Evolutionary conservation across 257 asterid species (phyloP), one percentile per base, ranked within the genome.

Genomic region (Orobanche coerulescens): DNA sequence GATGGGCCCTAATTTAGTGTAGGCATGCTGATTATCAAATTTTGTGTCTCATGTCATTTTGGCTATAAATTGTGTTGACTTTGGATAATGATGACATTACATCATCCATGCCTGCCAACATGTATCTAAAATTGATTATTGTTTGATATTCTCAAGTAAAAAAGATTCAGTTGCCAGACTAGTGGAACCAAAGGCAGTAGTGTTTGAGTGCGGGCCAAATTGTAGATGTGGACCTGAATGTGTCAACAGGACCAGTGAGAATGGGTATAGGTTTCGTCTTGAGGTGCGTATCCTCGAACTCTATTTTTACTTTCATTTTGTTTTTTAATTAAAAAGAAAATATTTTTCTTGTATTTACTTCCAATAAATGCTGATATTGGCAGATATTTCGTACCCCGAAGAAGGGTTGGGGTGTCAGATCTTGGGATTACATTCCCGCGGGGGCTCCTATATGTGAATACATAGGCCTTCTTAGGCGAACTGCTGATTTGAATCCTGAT

Each of bases 331-430:
- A 4, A 9, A 0, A 10, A 16, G 16, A 26, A 18, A 28, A 23
- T 18, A 20, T 23, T 53, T 5, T 48, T 22, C 51, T n/a, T 28
- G 59, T 28, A 12, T 6, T 49, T 44, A 15, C 18, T 31, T 23
- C 54, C 11, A 24, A 20, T 24, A 5, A 56, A 58, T 66, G 30
- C 67, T 63, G 51, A 59, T 34, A 20, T 34, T 60, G 14, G 57
- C 76, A 91, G 97, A 81, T 91, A 1, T 91, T 83, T 42, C 94
- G 95, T 36, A 91, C 96, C 5, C 83, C 91, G 19, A 79, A 78
- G 47, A 91, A 73, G 76, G 97, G 97, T 18, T 87, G 97, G 97
- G 97, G 92, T 31, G 95, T 91, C 14, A 75, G 95, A 59, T 87
- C 94, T 2, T 87, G 96, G 95, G 97, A 91, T 43, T 74, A 75